Evolutionary conservation across 1,284 basidiomycete genomes (phyloP), one percentile per base, ranked within the genome.

Genomic region (Ceratorhiza oryzae-sativae): DNA sequence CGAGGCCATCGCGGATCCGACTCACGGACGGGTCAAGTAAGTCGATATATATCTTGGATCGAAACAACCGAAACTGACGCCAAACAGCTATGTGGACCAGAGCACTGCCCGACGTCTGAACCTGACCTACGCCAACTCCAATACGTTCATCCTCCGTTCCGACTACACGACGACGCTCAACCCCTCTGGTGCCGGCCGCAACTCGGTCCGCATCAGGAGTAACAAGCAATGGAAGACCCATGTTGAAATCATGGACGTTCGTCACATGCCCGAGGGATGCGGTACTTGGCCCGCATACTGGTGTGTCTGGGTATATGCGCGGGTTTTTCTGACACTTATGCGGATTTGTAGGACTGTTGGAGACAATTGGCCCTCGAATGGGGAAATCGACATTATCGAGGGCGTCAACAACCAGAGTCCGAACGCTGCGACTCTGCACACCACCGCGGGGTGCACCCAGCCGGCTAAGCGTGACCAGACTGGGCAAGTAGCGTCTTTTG

Each of bases 341-440:
- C 39, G 32, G 49, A 73, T 58, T 46, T 71, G 74, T 10, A 81
- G 80, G 80, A 34, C 80, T 76, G 68, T 80, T 13, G 36, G 36
- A 79, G 80, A 80, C 79, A 48, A 77, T 46, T 74, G 74, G 75
- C 74, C 75, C 18, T 42, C 46, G 23, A 45, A 76, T 73, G 79
- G 80, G 36, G 80, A 91, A 78, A 83, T 90, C 27, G 90, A 91
- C 78, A 88, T 91, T 58, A 68, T 91, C 15, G 90, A 91, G 78
- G 89, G 73, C 67, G 86, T 90, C 42, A 90, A 91, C 76, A 83
- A 85, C 75, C 78, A 83, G 75, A 77, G 79, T 0, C 83, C 86
- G 10, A 87, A 92, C 77, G 81, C 82, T 63, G 83, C 84, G 1
- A 89, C 88, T 13, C 80, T 93, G 9, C 91, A 93, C 78, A 90